phyloP scores from a whole-genome alignment of 495 filamentous ascomycete genomes.

The Echria macrotheca region DNA sequence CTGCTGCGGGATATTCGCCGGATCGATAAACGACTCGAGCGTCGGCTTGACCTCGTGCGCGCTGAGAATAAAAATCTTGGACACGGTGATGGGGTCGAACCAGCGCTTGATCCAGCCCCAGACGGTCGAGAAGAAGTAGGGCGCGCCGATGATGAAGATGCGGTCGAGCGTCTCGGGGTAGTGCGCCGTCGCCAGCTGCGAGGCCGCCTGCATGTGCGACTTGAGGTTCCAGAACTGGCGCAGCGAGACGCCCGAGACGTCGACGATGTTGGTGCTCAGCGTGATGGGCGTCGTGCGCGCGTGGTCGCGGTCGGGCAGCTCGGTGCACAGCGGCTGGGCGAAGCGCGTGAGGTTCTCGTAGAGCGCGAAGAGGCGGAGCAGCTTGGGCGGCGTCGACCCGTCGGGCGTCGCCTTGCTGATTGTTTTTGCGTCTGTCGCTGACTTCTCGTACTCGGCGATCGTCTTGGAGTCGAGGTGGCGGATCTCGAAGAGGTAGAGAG shows the following conservation, averaged over 20 bases:
- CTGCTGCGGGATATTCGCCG: slow-evolving; percentile 69
- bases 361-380: slow-evolving; percentile 76
- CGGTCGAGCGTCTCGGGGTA: slow-evolving; percentile 88
- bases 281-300: slow-evolving; percentile 73
- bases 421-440: slow-evolving; percentile 46
- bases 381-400: slow-evolving; percentile 58
- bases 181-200: slow-evolving; percentile 78
- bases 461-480: slow-evolving; percentile 73
- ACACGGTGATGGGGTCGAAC: slow-evolving; percentile 90
- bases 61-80: slow-evolving; percentile 85
- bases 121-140: slow-evolving; percentile 85
- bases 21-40: slow-evolving; percentile 74
- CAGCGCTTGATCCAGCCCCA: slow-evolving; percentile 95
- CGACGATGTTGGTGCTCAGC: slow-evolving; percentile 85
- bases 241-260: slow-evolving; percentile 75
- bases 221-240: slow-evolving; percentile 94
- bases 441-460: slow-evolving; percentile 68
- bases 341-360: slow-evolving; percentile 90
- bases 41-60: slow-evolving; percentile 64
- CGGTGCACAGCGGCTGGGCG: slow-evolving; percentile 74
- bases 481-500: slow-evolving; percentile 84
- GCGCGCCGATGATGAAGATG: slow-evolving; percentile 86
- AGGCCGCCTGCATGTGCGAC: slow-evolving; percentile 85
- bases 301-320: slow-evolving; percentile 61
- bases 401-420: slow-evolving; percentile 49